phyloP scores from a whole-genome alignment of 257 asterid species.

The Nicotiana knightiana region DNA sequence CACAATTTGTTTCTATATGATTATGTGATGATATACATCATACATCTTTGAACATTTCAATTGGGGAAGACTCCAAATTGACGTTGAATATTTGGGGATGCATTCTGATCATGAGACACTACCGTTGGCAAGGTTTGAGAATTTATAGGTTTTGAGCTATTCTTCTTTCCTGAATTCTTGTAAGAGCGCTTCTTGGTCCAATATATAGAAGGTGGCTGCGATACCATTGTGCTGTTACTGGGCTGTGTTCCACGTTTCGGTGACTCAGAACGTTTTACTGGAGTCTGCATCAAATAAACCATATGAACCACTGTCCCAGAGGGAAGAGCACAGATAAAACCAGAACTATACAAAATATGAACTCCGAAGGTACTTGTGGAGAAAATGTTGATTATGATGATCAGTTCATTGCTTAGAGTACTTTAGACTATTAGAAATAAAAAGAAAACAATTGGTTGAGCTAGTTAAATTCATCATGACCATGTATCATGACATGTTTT shows the following conservation, averaged over 20 bases:
- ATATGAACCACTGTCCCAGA: neutral
- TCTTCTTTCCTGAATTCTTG: slow-evolving; percentile 25
- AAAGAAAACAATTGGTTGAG: neutral
- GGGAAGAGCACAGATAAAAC: neutral
- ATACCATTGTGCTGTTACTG: slow-evolving; percentile 28
- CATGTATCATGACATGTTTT: neutral
- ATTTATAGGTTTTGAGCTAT: slow-evolving; percentile 19
- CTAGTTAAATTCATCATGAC: neutral
- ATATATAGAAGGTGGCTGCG: slow-evolving; percentile 40
- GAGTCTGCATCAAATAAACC: slow-evolving; percentile 33
- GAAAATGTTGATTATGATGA: neutral
- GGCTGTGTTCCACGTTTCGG: slow-evolving; percentile 33
- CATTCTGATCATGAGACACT: neutral
- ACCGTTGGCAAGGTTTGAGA: neutral
- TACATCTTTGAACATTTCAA: neutral
- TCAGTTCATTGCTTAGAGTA: neutral
- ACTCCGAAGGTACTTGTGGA: neutral
- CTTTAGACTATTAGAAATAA: neutral
- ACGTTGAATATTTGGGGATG: slow-evolving; percentile 15
- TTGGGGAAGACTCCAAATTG: neutral
- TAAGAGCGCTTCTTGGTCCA: slow-evolving; percentile 26
- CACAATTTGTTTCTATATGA: neutral
- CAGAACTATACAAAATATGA: neutral
- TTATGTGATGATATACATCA: neutral
- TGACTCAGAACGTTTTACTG: slow-evolving; percentile 33